A percentile compares a stretch with the other conserved stretches of the same genome.
These are phyloP conservation scores for Penicillium silybi DNA, from an alignment of 495 filamentous ascomycete species.

Conservation along the genomic window DNA sequence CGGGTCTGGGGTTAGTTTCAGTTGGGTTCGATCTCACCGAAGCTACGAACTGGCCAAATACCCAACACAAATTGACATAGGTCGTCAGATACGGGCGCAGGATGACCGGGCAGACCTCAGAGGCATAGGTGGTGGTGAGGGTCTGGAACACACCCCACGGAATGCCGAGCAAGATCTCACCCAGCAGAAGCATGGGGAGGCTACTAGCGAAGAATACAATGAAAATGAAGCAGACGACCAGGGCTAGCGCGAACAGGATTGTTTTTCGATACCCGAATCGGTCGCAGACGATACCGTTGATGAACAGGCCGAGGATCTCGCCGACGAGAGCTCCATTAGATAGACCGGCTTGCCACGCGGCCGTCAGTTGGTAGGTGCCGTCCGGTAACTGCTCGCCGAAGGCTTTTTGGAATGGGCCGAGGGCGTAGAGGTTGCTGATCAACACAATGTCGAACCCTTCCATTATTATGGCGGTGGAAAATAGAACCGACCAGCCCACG, in stretches of 20 bases:
- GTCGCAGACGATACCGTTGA: conserved; percentile 61
- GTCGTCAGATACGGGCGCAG: conserved; percentile 69
- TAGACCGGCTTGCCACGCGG: conserved; percentile 61
- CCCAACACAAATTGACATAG: conserved; percentile 80
- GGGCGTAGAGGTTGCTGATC: conserved; percentile 25
- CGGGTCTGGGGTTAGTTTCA: too few species aligned
- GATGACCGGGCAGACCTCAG: conserved; percentile 70
- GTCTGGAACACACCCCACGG: conserved; percentile 80
- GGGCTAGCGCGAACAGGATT: conserved; percentile 52
- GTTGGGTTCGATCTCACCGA: conserved; percentile 24
- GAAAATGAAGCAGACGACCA: conserved; percentile 52
- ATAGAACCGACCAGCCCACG: conserved; percentile 41
- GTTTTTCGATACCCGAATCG: conserved; percentile 60
- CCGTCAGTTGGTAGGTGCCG: conserved; percentile 34
- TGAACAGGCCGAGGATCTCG: conserved; percentile 60
- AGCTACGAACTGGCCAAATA: conserved; percentile 68
- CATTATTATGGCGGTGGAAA: conserved; percentile 47
- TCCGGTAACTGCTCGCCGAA: conserved; percentile 26
- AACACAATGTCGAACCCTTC: conserved; percentile 46
- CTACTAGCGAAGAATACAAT: conserved; percentile 72
- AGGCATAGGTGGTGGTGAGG: conserved; percentile 71
- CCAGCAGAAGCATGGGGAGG: conserved; percentile 58
- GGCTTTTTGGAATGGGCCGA: not conserved
- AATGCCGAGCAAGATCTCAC: conserved; percentile 69
- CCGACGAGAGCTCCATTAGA: conserved; percentile 54